These are phyloP conservation scores for Claviceps paspali DNA, from an alignment of 2,329 filamentous ascomycete species.

Conservation along the genomic window DNA sequence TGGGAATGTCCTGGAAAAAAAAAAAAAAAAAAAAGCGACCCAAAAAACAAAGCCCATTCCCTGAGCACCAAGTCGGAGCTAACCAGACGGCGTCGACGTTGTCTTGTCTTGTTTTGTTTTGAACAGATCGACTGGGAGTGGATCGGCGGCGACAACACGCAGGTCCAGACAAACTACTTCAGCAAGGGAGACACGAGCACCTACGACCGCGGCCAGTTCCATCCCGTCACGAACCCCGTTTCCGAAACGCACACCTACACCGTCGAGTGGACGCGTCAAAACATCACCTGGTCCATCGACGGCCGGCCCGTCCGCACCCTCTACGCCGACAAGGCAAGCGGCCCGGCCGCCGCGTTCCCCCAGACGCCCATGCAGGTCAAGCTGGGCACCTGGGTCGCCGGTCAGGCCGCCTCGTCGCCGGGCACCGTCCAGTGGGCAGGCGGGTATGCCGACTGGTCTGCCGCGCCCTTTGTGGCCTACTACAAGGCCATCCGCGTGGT, in stretches of 20 bases:
- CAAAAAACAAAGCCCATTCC: no score
- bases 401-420: constrained; percentile 38
- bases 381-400: constrained; percentile 52
- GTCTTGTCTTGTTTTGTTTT: no score
- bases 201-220: constrained; percentile 54
- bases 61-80: no score
- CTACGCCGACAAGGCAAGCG: constrained; percentile 38
- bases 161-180: constrained; percentile 76
- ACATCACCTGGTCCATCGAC: constrained; percentile 51
- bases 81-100: no score
- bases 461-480: constrained; percentile 26
- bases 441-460: constrained; percentile 31
- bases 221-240: constrained; percentile 35
- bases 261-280: constrained; percentile 50
- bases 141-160: constrained; percentile 48
- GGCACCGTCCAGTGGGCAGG: constrained; percentile 62
- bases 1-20: no score
- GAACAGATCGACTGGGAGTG: constrained; percentile 73
- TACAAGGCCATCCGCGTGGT: constrained; percentile 28
- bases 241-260: constrained; percentile 47
- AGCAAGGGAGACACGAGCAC: constrained; percentile 55
- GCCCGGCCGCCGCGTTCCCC: constrained; percentile 37
- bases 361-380: constrained; percentile 61
- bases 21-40: no score
- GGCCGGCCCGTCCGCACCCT: constrained; percentile 45